These are phyloP conservation scores for Aspergillus pseudoviridinutans DNA, from an alignment of 2,329 filamentous ascomycete species.

Conservation along the genomic window DNA sequence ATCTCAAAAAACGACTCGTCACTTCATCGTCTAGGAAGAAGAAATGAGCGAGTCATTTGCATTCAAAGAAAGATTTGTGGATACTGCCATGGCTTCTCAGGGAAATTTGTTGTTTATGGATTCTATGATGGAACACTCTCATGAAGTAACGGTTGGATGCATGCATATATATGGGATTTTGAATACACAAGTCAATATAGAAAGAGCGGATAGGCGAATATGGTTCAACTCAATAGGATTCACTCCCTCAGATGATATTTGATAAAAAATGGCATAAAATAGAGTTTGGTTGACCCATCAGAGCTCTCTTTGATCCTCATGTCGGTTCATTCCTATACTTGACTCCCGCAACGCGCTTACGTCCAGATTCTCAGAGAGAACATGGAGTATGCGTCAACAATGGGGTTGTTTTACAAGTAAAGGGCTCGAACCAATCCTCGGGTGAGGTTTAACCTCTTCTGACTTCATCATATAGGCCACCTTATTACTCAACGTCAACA, in stretches of 20 bases:
- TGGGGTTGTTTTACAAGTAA: slow-evolving; percentile 1
- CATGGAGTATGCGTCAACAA: slow-evolving; percentile 30
- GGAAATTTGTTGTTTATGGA: slow-evolving; percentile 3
- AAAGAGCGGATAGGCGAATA: slow-evolving; percentile 9
- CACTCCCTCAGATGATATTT: not conserved
- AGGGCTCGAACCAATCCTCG: slow-evolving; percentile 8
- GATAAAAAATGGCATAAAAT: not conserved
- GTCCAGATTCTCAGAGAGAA: slow-evolving; percentile 10
- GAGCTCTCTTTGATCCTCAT: slow-evolving; percentile 43
- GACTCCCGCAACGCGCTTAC: slow-evolving; percentile 23
- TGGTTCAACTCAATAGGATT: not conserved
- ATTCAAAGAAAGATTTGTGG: not conserved
- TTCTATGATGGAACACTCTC: not conserved
- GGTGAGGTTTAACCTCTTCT: slow-evolving; percentile 23
- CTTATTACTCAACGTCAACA: not conserved
- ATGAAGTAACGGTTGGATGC: not conserved
- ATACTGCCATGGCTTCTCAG: not conserved
- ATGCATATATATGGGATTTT: slow-evolving; percentile 6
- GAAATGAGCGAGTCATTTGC: slow-evolving; percentile 23
- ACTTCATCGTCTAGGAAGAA: slow-evolving; percentile 31
- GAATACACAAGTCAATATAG: slow-evolving; percentile 22
- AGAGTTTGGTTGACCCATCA: slow-evolving; percentile 26
- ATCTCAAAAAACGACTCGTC: slow-evolving; percentile 70
- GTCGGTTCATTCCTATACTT: slow-evolving; percentile 9
- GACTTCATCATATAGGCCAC: slow-evolving; percentile 31